A percentile compares a stretch with the other conserved stretches of the same genome.
Evolutionary conservation across 345 rosid genomes (phyloP).

Genomic region (Eucalyptus microcorys): DNA sequence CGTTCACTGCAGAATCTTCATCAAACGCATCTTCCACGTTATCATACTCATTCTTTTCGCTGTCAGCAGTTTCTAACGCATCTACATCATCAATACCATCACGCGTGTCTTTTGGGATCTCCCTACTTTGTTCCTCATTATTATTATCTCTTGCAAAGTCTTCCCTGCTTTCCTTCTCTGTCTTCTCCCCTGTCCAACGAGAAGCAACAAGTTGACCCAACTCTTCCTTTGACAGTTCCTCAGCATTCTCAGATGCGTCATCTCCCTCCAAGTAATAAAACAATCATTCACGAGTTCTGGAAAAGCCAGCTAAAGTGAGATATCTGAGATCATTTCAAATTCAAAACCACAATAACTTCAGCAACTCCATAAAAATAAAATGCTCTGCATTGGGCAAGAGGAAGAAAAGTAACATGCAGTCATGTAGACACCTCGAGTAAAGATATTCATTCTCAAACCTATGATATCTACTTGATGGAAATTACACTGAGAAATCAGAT

Average conservation of each 20-base stretch:
- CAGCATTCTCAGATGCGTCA: slow-evolving; percentile 26
- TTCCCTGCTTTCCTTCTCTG: slow-evolving; percentile 29
- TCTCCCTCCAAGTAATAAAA: slow-evolving; percentile 18
- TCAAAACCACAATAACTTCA: not conserved
- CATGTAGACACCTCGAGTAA: not conserved
- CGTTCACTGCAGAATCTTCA: slow-evolving; percentile 39
- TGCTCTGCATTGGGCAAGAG: not conserved
- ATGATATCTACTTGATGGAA: not conserved
- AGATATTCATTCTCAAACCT: not conserved
- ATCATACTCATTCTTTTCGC: slow-evolving; percentile 27
- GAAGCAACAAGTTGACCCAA: slow-evolving; percentile 89
- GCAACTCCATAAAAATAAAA: not conserved
- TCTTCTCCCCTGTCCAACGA: slow-evolving; percentile 84
- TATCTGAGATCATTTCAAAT: not conserved
- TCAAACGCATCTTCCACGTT: slow-evolving; percentile 36
- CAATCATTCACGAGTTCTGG: not conserved
- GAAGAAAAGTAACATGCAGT: not conserved
- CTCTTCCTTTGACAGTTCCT: slow-evolving; percentile 84
- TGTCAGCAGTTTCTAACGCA: slow-evolving; percentile 57
- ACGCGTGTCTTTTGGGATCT: slow-evolving; percentile 22
- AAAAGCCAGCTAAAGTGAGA: not conserved
- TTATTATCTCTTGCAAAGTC: slow-evolving; percentile 13
- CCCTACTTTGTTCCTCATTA: slow-evolving; percentile 32
- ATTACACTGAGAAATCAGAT: not conserved
- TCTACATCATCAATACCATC: slow-evolving; percentile 54